Base-by-base conservation (phyloP, 106 monocot species). In the Platanthera guangdongensis region DNA sequence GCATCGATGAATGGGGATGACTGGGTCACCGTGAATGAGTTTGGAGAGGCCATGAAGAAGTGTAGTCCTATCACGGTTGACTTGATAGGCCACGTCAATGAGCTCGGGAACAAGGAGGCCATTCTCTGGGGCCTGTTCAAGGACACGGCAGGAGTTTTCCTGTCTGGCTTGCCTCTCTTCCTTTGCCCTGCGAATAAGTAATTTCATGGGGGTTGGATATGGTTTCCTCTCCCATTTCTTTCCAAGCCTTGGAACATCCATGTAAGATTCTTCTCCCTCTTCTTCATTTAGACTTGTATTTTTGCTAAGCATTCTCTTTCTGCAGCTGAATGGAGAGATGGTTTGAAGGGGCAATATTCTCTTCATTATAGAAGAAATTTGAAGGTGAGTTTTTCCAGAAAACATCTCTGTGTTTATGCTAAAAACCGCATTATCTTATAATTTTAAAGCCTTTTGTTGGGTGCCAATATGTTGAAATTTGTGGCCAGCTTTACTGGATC, bases 151-250 rank as follows among this genome's bases (percentile, higher is more conserved):
- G 8, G 88, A 85, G 18, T 87, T 89, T 63, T 87, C 91, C 64
- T 79, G 76, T 52, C 85, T 81, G 3, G 54, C 65, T 78, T 49
- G 72, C 64, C 79, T 84, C 84, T 89, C 85, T 76, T 85, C 77
- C 78, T 87, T 88, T 32, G 91, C 94, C 21, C 81, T 80, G 32
- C 76, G 77, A 12, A 91, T 89, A 54, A 91, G 71, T 4, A 76
- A 72, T 71, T 89, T 89, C 82, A 91, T 84, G 11, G 91, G 85
- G 19, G 91, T 91, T 15, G 57, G 74, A 68, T 85, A 91, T 50
- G 94, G 87, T 63, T 94, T 94, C 60, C 91, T 88, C 81, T 89
- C 80, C 90, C 93, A 84, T 78, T 81, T 86, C 81, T 74, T 88
- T 4, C 81, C 76, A 16, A 84, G 79, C 79, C 81, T 88, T 9